A percentile compares a stretch with the other conserved stretches of the same genome.
Conservation (phyloP, 208 protist species). For the Crithidia acanthocephali region DNA sequence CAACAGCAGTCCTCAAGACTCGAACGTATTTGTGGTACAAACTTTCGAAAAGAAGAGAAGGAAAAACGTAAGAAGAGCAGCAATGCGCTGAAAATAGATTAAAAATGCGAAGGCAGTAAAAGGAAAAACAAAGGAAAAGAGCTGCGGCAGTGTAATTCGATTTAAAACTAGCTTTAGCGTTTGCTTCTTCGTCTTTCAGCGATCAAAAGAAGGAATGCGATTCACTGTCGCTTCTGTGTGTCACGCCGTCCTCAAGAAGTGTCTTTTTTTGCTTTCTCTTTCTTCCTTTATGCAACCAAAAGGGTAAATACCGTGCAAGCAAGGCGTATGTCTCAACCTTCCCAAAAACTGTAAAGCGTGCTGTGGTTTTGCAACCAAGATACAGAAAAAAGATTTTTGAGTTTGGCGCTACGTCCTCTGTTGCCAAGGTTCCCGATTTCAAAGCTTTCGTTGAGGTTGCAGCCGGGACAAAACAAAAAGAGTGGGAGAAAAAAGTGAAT, state of each 20-base stretch:
- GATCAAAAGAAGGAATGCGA: background rate
- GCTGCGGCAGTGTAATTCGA: background rate
- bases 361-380: background rate
- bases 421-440: background rate
- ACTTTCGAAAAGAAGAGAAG: background rate
- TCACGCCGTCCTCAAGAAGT: background rate
- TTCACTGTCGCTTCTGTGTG: background rate
- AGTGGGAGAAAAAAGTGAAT: slow-evolving; percentile 9
- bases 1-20: no score
- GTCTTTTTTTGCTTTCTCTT: background rate
- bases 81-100: no score
- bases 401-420: background rate
- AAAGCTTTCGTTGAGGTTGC: background rate
- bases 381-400: background rate
- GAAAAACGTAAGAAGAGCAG: background rate
- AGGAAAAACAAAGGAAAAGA: background rate
- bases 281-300: background rate
- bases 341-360: background rate
- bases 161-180: background rate
- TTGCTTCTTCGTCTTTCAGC: background rate
- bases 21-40: background rate
- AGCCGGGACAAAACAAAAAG: background rate
- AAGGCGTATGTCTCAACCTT: background rate
- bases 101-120: background rate
- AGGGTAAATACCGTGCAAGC: background rate